Evolutionary conservation across 2,329 filamentous ascomycete genomes (phyloP).

Genomic region (Neonectria faginata): DNA sequence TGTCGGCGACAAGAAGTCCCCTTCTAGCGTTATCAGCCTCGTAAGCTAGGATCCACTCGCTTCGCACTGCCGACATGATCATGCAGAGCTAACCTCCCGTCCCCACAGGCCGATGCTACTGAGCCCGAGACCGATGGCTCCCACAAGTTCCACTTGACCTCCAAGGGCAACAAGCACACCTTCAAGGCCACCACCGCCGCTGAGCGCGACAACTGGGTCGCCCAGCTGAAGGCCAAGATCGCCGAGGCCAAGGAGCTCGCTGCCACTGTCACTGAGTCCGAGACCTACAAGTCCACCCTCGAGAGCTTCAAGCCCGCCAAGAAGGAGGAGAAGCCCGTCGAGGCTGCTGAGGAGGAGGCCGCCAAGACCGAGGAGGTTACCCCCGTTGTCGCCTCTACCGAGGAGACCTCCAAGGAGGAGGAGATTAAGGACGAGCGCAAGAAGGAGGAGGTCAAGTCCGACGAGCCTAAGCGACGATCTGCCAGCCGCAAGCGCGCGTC

Average conservation of each 20-base stretch:
- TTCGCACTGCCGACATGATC: constrained; percentile 32
- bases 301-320: constrained; percentile 72
- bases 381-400: constrained; percentile 40
- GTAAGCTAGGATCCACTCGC: constrained; percentile 63
- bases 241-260: constrained; percentile 86
- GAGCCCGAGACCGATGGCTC: constrained; percentile 82
- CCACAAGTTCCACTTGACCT: constrained; percentile 86
- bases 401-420: constrained; percentile 53
- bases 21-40: constrained; percentile 85
- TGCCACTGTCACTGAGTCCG: constrained; percentile 78
- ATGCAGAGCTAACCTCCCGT: constrained; percentile 25
- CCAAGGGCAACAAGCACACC: constrained; percentile 89
- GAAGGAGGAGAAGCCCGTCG: constrained; percentile 58
- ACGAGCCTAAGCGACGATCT: constrained; percentile 72
- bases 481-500: constrained; percentile 74
- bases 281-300: constrained; percentile 88
- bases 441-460: constrained; percentile 64
- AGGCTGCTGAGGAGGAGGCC: constrained; percentile 49
- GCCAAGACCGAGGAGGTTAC: constrained; percentile 39
- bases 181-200: constrained; percentile 83
- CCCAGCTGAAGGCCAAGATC: constrained; percentile 83
- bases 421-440: constrained; percentile 51
- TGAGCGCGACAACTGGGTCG: constrained; percentile 94
- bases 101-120: constrained; percentile 65
- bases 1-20: constrained; percentile 86